Evolutionary conservation across 2,329 filamentous ascomycete species (phyloP), one percentile per base, ranked within the genome.

Genomic region (Sordariomycetes sp.): DNA sequence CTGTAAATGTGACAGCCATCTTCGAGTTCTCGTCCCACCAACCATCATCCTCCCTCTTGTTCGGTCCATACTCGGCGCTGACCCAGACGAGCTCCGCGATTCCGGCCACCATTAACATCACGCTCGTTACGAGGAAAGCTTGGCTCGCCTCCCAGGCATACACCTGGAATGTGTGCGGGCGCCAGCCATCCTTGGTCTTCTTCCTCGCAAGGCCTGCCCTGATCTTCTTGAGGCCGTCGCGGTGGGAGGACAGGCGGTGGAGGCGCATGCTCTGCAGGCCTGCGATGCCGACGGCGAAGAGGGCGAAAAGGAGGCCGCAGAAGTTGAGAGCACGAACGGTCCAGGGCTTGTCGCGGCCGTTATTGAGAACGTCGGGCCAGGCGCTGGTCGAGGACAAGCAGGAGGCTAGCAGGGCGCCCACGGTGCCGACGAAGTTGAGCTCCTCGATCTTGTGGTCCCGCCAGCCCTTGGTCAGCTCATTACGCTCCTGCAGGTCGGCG

Each of bases 201-300:
- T n/a, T n/a, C n/a, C n/a, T n/a, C n/a, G n/a, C 33, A 29, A 48
- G 34, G 18, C 38, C 39, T 21, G 34, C 31, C 8, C 61, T 47
- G 30, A 64, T 59, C 6, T 53, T 47, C 7, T 38, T 28, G 4
- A 53, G 42, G 1, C 57, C 58, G 38, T 63, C 55, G 7, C 53
- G 50, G 39, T 64, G 61, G 4, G 54, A 52, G 10, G 58, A 58
- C 6, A 65, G 43, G 2, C 61, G 55, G 42, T 63, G 60, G 4
- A 65, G 46, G 5, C 60, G 55, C 8, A 65, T 55, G 4, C 56
- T 59, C 39, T 64, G 60, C 36, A 61, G 54, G 3, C 58, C 54
- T 5, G 63, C 57, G 2, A 61, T 57, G 8, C 71, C 52, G 6
- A 72, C 58, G n/a, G 62, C 61, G 38, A 68, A 68, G 4, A 73